A percentile compares a stretch with the other conserved stretches of the same genome.
These are phyloP conservation scores for Teratosphaeria pseudoeucalypti DNA, from an alignment of 2,329 filamentous ascomycete genomes.

Conservation along the genomic window DNA sequence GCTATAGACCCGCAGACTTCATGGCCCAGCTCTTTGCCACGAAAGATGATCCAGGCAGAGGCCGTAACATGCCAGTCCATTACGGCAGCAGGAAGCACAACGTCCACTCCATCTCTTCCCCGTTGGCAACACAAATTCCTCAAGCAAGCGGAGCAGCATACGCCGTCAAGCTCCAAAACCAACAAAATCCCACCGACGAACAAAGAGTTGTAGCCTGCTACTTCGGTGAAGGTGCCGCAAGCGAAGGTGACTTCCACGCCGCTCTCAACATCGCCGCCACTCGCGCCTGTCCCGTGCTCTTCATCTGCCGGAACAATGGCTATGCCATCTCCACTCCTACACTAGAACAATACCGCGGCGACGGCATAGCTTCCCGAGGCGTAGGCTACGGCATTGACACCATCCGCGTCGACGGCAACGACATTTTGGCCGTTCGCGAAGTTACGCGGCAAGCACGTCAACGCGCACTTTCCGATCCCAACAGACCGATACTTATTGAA, in stretches of 20 bases:
- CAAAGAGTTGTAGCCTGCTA: conserved; percentile 68
- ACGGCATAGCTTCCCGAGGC: conserved; percentile 78
- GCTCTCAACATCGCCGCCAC: conserved; percentile 87
- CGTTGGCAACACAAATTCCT: conserved; percentile 79
- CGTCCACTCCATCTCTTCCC: conserved; percentile 79
- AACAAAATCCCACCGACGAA: conserved; percentile 58
- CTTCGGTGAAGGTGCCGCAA: conserved; percentile 84
- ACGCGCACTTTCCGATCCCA: conserved; percentile 70
- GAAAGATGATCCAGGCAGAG: conserved; percentile 63
- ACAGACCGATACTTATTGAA: conserved; percentile 76
- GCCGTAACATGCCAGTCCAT: conserved; percentile 95
- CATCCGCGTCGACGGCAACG: conserved; percentile 86
- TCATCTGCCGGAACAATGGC: conserved; percentile 87
- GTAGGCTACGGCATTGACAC: conserved; percentile 92
- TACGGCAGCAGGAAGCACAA: conserved; percentile 79
- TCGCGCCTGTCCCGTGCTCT: conserved; percentile 74
- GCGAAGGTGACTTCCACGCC: conserved; percentile 85
- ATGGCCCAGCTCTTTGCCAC: conserved; percentile 96
- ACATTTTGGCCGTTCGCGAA: conserved; percentile 79
- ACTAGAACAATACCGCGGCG: conserved; percentile 80
- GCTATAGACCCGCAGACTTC: conserved; percentile 77
- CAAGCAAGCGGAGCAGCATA: conserved; percentile 83
- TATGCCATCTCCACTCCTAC: conserved; percentile 87
- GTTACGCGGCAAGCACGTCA: conserved; percentile 66
- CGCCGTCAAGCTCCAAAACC: conserved; percentile 69